These are phyloP conservation scores for Hypoxylon rickii DNA, from an alignment of 495 filamentous ascomycete genomes.

Conservation along the genomic window DNA sequence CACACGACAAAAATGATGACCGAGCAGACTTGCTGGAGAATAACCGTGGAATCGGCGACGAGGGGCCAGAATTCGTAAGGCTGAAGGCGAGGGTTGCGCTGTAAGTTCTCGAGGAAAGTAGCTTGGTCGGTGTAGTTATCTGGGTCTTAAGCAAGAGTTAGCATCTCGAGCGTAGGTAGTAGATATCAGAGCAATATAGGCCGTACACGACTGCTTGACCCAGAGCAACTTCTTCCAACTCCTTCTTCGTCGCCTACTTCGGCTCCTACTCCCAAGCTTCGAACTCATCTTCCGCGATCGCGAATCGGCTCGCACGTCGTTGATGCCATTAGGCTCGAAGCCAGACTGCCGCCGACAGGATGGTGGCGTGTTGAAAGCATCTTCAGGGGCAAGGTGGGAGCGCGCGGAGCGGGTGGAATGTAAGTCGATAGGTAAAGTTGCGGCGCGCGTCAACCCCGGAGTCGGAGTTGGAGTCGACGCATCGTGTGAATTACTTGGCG, in stretches of 20 bases:
- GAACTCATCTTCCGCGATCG: slow-evolving; percentile 48
- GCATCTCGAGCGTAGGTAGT: background rate
- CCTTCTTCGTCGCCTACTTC: slow-evolving; percentile 67
- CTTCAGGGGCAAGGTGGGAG: slow-evolving; percentile 75
- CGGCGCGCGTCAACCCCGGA: slow-evolving; percentile 43
- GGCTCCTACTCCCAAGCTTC: slow-evolving; percentile 46
- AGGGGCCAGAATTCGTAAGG: slow-evolving; percentile 99
- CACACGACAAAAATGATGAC: slow-evolving; percentile 93
- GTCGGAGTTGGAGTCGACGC: slow-evolving; percentile 25
- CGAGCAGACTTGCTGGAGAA: slow-evolving; percentile 93
- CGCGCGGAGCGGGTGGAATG: slow-evolving; percentile 48
- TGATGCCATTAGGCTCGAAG: slow-evolving; percentile 43
- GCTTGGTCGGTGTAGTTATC: slow-evolving; percentile 98
- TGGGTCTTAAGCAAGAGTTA: slow-evolving; percentile 63
- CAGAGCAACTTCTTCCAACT: slow-evolving; percentile 95
- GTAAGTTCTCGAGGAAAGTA: slow-evolving; percentile 93
- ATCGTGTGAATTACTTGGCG: slow-evolving; percentile 5
- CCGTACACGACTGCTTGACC: slow-evolving; percentile 93
- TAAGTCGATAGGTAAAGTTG: slow-evolving; percentile 45
- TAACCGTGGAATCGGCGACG: slow-evolving; percentile 92
- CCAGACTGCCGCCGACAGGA: slow-evolving; percentile 59
- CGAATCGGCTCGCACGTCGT: slow-evolving; percentile 47
- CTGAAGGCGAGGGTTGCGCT: slow-evolving; percentile 90
- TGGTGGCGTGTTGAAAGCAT: slow-evolving; percentile 71
- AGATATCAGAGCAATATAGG: background rate